Percentiles rank a stretch among this genome's conserved stretches.
These are phyloP conservation scores for Mycosphaerella sp. DNA, from an alignment of 2,329 filamentous ascomycete genomes.

Conservation along the genomic window DNA sequence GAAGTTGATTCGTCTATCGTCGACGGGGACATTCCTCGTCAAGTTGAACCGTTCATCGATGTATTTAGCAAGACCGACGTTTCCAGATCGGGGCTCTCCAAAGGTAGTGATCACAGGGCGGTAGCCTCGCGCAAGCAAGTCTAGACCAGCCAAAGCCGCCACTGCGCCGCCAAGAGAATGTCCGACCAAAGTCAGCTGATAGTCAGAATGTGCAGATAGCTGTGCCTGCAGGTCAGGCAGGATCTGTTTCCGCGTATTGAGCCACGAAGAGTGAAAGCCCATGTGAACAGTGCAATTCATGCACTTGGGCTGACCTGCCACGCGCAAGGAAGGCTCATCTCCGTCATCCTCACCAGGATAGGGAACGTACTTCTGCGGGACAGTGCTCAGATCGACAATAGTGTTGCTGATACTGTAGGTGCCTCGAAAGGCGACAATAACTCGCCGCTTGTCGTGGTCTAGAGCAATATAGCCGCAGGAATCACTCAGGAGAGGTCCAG, in stretches of 20 bases:
- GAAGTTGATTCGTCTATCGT: conserved; percentile 43
- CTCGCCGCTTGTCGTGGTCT: conserved; percentile 62
- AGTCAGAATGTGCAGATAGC: conserved; percentile 58
- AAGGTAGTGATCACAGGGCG: conserved; percentile 78
- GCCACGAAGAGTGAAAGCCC: conserved; percentile 84
- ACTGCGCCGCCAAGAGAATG: conserved; percentile 92
- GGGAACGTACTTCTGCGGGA: conserved; percentile 84
- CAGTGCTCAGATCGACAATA: conserved; percentile 79
- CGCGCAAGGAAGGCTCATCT: conserved; percentile 24
- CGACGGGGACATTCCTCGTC: conserved; percentile 1
- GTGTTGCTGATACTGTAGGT: conserved; percentile 93
- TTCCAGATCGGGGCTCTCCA: conserved; percentile 69
- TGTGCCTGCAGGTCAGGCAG: conserved; percentile 60
- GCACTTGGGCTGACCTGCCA: conserved; percentile 53
- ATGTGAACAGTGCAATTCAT: conserved; percentile 85
- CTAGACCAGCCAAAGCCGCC: conserved; percentile 76
- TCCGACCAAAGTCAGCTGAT: conserved; percentile 72
- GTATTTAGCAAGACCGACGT: conserved; percentile 48
- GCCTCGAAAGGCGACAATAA: conserved; percentile 85
- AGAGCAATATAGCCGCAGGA: conserved; percentile 90
- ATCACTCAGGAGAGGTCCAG: conserved; percentile 76
- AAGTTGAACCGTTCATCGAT: conserved; percentile 48
- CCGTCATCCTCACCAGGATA: conserved; percentile 57
- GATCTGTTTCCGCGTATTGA: conserved; percentile 62
- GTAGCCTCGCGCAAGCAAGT: conserved; percentile 72